These are phyloP conservation scores for Helianthus tuberosus DNA, from an alignment of 129 eudicot species.

Conservation along the genomic window DNA sequence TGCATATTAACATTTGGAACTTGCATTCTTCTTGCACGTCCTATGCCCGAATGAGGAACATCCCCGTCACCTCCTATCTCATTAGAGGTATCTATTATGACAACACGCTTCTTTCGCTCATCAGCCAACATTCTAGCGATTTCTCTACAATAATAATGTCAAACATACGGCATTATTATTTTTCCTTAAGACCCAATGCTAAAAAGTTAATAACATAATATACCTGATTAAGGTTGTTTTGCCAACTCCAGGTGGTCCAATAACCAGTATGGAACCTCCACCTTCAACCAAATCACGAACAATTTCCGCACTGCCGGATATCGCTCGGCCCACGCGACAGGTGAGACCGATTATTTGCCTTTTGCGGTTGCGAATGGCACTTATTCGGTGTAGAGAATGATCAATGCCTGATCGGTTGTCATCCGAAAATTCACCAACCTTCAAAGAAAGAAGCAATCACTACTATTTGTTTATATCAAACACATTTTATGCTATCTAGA, in stretches of 20 bases:
- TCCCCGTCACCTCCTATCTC: slow-evolving; percentile 99
- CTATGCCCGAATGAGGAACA: slow-evolving; percentile 96
- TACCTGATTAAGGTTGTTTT: slow-evolving; percentile 98
- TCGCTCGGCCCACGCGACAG: slow-evolving; percentile 94
- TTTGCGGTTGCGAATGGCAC: slow-evolving; percentile 97
- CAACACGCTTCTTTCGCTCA: slow-evolving; percentile 86
- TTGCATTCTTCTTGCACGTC: slow-evolving; percentile 99
- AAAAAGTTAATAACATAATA: slow-evolving; percentile 5
- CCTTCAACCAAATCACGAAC: slow-evolving; percentile 88
- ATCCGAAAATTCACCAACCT: slow-evolving; percentile 98
- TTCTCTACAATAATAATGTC: slow-evolving; percentile 58
- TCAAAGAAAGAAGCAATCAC: slow-evolving; percentile 6
- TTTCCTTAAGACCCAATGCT: not conserved
- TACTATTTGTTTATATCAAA: no score
- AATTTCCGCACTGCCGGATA: slow-evolving; percentile 96
- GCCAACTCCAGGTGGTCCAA: slow-evolving; percentile 99
- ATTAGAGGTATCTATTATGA: slow-evolving; percentile 90
- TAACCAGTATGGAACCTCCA: slow-evolving; percentile 91
- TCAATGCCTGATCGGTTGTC: slow-evolving; percentile 95
- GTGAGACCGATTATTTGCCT: slow-evolving; percentile 90
- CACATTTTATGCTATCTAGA: no score
- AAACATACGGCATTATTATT: not conserved
- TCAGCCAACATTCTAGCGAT: slow-evolving; percentile 95
- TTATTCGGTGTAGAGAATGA: slow-evolving; percentile 87
- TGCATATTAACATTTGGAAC: slow-evolving; percentile 98